A percentile compares a stretch with the other conserved stretches of the same genome.
Evolutionary conservation across 2,329 filamentous ascomycete genomes (phyloP).

Genomic region (Coniochaeta hoffmannii): DNA sequence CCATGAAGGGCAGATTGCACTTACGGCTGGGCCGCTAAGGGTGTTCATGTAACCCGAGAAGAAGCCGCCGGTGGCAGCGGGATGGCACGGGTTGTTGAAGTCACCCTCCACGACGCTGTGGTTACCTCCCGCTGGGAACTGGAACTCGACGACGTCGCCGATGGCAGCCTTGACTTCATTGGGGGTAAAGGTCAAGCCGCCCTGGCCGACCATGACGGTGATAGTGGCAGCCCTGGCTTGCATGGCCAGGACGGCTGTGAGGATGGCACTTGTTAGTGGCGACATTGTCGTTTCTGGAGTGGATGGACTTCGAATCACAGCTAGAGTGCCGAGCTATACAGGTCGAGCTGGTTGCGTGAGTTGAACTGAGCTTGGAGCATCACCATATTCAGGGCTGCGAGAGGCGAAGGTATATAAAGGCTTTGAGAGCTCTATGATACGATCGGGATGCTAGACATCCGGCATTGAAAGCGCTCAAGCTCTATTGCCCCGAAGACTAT

Average conservation of each 20-base stretch:
- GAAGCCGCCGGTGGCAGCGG: conserved; percentile 30
- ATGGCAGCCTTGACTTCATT: conserved; percentile 31
- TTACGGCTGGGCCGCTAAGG: conserved; percentile 8
- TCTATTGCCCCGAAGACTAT: not conserved
- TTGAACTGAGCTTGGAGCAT: not conserved
- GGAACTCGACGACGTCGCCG: conserved; percentile 44
- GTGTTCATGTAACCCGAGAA: conserved; percentile 40
- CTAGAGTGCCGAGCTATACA: not conserved
- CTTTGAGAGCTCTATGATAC: not conserved
- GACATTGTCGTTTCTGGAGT: not conserved
- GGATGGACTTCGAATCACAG: not conserved
- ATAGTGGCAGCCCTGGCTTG: conserved; percentile 15
- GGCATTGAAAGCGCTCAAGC: not conserved
- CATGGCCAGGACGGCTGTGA: conserved; percentile 3
- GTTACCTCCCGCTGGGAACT: conserved; percentile 38
- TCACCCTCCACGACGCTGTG: conserved; percentile 41
- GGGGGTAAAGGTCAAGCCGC: conserved; percentile 31
- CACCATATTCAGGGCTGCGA: not conserved
- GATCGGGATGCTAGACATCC: not conserved
- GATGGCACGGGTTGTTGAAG: conserved; percentile 40
- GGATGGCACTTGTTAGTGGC: not conserved
- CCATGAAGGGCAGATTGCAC: not conserved
- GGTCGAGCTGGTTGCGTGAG: not conserved
- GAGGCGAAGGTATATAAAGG: not conserved
- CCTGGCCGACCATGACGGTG: conserved; percentile 29